Conservation (phyloP, 495 filamentous ascomycete genomes). For the Penicillium herquei region DNA sequence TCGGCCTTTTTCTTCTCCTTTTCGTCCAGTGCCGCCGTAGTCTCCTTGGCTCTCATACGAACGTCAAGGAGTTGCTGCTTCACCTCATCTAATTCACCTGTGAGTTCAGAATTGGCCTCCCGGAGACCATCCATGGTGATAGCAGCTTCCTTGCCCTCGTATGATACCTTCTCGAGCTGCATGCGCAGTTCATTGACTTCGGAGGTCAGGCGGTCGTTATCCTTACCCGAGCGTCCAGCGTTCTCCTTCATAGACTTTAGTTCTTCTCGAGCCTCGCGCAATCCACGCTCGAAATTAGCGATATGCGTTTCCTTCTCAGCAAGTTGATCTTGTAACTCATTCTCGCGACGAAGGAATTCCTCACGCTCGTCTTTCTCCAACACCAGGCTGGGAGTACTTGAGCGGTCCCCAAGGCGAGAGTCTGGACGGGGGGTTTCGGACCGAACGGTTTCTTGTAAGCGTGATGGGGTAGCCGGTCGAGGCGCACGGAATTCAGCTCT, state of each 20-base stretch:
- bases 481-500: slow-evolving; percentile 60
- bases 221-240: slow-evolving; percentile 71
- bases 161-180: slow-evolving; percentile 91
- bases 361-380: slow-evolving; percentile 96
- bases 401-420: slow-evolving; percentile 81
- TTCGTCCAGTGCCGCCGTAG: slow-evolving; percentile 79
- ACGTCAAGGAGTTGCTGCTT: slow-evolving; percentile 96
- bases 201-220: slow-evolving; percentile 78
- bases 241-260: slow-evolving; percentile 77
- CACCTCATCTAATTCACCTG: slow-evolving; percentile 85
- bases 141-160: slow-evolving; percentile 92
- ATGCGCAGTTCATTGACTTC: slow-evolving; percentile 92
- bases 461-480: slow-evolving; percentile 78
- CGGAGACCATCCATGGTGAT: slow-evolving; percentile 98
- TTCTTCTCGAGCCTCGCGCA: slow-evolving; percentile 82
- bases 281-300: slow-evolving; percentile 68
- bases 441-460: slow-evolving; percentile 55
- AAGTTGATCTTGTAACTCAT: slow-evolving; percentile 94
- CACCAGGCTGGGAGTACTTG: slow-evolving; percentile 79
- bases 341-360: slow-evolving; percentile 92
- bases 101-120: slow-evolving; percentile 91
- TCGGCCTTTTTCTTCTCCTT: slow-evolving; percentile 98
- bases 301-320: slow-evolving; percentile 87
- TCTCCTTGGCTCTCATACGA: slow-evolving; percentile 93
- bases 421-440: slow-evolving; percentile 71